A percentile compares a stretch with the other conserved stretches of the same genome.
Conservation (phyloP, 768 basidiomycete genomes). For the Amanita pseudoporphyria region DNA sequence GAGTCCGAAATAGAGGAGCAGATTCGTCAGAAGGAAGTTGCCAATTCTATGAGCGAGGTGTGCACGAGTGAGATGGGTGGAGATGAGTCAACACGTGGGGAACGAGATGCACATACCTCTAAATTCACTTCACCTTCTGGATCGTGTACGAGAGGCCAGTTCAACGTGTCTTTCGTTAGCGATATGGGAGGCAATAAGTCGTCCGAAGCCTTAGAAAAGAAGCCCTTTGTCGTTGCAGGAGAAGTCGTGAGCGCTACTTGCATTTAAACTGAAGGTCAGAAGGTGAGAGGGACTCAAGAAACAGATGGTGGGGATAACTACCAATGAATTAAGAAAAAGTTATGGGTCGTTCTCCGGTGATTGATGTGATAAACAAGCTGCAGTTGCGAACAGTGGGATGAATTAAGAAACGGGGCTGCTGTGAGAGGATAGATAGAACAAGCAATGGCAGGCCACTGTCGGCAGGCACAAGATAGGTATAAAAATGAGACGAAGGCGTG, state of each 20-base stretch:
- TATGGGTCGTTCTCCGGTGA: slow-evolving; percentile 18
- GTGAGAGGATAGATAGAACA: slow-evolving; percentile 18
- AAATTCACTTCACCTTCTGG: slow-evolving; percentile 28
- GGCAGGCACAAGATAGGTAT: slow-evolving; percentile 38
- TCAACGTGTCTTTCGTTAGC: slow-evolving; percentile 28
- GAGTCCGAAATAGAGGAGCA: slow-evolving; percentile 22
- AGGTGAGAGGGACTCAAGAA: slow-evolving; percentile 17
- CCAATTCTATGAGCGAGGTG: slow-evolving; percentile 30
- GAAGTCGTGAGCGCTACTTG: slow-evolving; percentile 55
- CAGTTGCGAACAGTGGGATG: slow-evolving; percentile 12
- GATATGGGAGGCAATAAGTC: slow-evolving; percentile 26
- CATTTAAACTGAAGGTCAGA: slow-evolving; percentile 47
- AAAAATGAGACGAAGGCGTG: slow-evolving; percentile 41
- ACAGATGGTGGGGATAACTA: slow-evolving; percentile 18
- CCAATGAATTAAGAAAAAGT: slow-evolving; percentile 34
- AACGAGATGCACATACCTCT: slow-evolving; percentile 30
- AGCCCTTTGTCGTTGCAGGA: slow-evolving; percentile 34
- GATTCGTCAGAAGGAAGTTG: slow-evolving; percentile 31
- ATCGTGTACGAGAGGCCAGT: slow-evolving; percentile 44
- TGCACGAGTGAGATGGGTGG: slow-evolving; percentile 18
- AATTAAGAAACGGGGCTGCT: slow-evolving; percentile 10
- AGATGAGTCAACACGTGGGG: slow-evolving; percentile 25
- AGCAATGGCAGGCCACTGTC: neutral
- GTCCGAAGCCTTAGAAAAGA: slow-evolving; percentile 23
- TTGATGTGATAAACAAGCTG: slow-evolving; percentile 13